Conservation (phyloP, 83 land plant genomes). For the Larix sibirica region DNA sequence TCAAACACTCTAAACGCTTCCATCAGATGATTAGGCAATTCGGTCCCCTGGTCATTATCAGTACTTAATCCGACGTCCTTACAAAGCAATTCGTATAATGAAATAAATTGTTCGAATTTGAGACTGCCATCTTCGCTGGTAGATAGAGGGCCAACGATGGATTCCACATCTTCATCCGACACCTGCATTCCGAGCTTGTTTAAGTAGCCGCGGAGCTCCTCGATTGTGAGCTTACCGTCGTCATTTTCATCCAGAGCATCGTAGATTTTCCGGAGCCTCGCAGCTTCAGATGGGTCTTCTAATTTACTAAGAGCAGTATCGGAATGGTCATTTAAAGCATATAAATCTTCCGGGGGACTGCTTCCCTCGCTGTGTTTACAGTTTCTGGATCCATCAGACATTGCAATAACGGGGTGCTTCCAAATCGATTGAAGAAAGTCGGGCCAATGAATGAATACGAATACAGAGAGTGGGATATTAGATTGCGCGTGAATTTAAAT, state of each 20-base stretch:
- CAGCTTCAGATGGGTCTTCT: no score
- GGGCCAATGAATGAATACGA: no score
- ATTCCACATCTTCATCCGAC: neutral
- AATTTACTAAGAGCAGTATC: no score
- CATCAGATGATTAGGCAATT: neutral
- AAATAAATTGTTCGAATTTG: neutral
- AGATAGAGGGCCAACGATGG: neutral
- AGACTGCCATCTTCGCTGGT: neutral
- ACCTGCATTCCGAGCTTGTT: neutral
- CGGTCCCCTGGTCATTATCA: neutral
- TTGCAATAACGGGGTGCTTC: no score
- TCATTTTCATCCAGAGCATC: neutral
- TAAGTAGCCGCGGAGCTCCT: neutral
- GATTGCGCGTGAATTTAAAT: no score
- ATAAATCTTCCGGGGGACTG: no score
- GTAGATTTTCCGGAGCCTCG: neutral
- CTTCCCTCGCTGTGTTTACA: no score
- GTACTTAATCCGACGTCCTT: no score
- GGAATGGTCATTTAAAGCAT: no score
- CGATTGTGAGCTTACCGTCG: neutral
- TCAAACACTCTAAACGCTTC: neutral
- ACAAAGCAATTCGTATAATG: neutral
- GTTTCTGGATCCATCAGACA: no score
- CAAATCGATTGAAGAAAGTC: no score
- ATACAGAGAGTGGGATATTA: no score